Base-by-base conservation (phyloP, 805 yeast species). In the Wickerhamiella qilinensis region DNA sequence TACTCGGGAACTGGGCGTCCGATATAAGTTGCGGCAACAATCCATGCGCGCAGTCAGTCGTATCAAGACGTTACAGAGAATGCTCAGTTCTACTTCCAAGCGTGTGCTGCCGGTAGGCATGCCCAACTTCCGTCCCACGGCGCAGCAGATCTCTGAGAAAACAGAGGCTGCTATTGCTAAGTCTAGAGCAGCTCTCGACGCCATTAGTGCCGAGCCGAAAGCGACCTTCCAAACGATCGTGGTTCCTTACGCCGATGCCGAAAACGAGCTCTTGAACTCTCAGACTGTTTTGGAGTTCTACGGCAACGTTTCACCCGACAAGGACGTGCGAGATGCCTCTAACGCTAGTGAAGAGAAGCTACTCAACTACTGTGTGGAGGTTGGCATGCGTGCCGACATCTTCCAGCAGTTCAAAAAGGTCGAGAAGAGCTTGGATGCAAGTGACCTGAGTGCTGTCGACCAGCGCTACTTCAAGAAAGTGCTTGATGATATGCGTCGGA, bases 271-370 rank as follows among this genome's bases (percentile, higher is more conserved):
- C 32, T 56, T 63, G 8, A 65, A 66, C 4, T 37, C 65, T 5
- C 60, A 62, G 20, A 68, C 67, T 47, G 76, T 68, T 46, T 56
- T 80, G 47, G 62, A 76, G 16, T 82, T 83, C 52, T 76, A 73
- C 50, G 83, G 75, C 55, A 76, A 77, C 47, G 86, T 83, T 9
- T 76, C 86, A 3, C 50, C 73, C 17, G 65, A 68, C 45, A 71
- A 75, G 50, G 72, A 59, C n/a, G 52, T 79, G 24, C 68, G 94
- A 50, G 82, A 78, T 45, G 82, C 84, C 3, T 73, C 86, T 2
- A 67, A 67, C 33, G 60, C 69, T 43, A 77, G 82, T 0, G 79
- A 76, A 44, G 72, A 72, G 51, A 51, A 64, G 42, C 55, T 78
- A 32, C 66, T 71, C 38, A 68, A 73, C 36, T 69, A 63, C 46